Evolutionary conservation across 192 early-diverging fungal species (phyloP).

Genomic region (Coemansia sp.): DNA sequence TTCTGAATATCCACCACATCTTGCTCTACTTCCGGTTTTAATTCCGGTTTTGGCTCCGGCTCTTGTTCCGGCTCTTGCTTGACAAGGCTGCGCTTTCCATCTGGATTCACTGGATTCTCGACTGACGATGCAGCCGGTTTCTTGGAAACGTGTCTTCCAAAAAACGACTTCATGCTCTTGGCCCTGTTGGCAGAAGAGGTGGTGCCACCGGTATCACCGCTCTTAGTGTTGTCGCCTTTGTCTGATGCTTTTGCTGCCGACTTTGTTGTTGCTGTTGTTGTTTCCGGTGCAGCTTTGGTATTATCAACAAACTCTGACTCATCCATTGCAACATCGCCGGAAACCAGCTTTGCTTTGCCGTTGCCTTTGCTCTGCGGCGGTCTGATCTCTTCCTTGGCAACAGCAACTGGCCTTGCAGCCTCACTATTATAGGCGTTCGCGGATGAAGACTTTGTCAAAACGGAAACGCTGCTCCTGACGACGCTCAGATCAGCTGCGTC

Average conservation of each 20-base stretch:
- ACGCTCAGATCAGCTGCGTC: constrained; percentile 32
- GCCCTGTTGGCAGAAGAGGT: background rate
- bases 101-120: background rate
- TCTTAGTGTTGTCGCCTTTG: background rate
- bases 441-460: background rate
- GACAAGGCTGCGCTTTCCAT: background rate
- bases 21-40: background rate
- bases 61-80: background rate
- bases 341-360: background rate
- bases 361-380: background rate
- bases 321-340: background rate
- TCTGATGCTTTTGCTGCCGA: background rate
- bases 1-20: background rate
- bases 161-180: constrained; percentile 37
- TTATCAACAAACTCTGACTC: background rate
- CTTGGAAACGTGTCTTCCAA: constrained; percentile 21
- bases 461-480: constrained; percentile 29
- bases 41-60: background rate
- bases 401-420: background rate
- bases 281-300: background rate
- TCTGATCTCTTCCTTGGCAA: background rate
- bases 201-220: background rate
- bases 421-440: background rate
- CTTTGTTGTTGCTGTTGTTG: background rate
- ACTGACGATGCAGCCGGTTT: constrained; percentile 8